phyloP scores from a whole-genome alignment of 2,329 filamentous ascomycete genomes.

The Chaetomiaceae sp. region DNA sequence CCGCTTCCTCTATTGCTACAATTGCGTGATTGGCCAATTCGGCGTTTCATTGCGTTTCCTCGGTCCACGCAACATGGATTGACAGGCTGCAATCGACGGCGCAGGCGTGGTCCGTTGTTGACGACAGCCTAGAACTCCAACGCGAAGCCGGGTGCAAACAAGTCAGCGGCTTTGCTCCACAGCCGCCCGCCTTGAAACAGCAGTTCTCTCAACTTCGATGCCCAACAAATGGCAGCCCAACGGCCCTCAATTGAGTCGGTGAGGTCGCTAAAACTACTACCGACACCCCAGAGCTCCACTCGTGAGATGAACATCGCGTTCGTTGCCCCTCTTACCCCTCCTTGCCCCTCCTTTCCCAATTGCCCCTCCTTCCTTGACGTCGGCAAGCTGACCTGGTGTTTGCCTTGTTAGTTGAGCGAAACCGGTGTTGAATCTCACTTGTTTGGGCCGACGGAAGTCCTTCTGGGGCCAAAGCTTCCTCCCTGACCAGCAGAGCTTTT shows the following conservation, averaged over 20 bases:
- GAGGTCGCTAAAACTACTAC: conserved; percentile 1
- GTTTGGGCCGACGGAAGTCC: background rate
- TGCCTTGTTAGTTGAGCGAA: background rate
- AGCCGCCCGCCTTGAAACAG: background rate
- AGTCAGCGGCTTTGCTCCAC: conserved; percentile 1
- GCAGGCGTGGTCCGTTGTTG: background rate
- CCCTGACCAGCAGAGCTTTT: too few species aligned
- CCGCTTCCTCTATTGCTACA: conserved; percentile 12
- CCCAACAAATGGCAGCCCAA: conserved; percentile 27
- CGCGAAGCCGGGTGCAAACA: background rate
- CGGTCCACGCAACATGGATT: conserved; percentile 4
- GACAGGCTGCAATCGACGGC: conserved; percentile 1
- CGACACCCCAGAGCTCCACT: too few species aligned
- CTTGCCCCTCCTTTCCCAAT: conserved; percentile 13
- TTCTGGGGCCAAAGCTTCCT: background rate
- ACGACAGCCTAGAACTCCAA: conserved; percentile 4
- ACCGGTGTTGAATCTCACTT: background rate
- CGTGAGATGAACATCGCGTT: background rate
- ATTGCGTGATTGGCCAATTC: conserved; percentile 25
- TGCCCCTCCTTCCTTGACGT: background rate
- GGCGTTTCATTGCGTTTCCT: conserved; percentile 19
- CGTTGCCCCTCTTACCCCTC: conserved; percentile 16
- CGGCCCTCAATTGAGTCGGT: conserved; percentile 24
- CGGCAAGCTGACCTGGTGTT: background rate
- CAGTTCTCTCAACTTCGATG: conserved; percentile 16